phyloP scores from a whole-genome alignment of 2,329 filamentous ascomycete genomes.

The Venturiaceae sp. region DNA sequence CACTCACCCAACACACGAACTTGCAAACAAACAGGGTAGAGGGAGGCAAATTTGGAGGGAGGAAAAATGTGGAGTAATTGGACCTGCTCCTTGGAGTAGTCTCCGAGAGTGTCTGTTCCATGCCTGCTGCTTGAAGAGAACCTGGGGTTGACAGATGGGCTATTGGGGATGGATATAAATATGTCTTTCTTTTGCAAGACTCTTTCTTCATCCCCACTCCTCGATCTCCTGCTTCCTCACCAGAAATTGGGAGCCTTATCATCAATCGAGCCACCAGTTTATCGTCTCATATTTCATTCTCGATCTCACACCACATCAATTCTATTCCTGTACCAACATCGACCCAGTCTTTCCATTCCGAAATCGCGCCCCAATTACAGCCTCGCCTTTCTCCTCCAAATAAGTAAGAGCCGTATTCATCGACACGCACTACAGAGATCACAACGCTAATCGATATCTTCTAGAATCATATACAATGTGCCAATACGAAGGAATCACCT shows the following conservation, averaged over 20 bases:
- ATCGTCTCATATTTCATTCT: neutral
- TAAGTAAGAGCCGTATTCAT: too few species aligned
- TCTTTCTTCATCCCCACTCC: neutral
- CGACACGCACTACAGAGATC: too few species aligned
- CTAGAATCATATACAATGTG: slow-evolving; percentile 44
- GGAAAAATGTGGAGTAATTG: neutral
- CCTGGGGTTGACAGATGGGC: neutral
- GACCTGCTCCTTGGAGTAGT: neutral
- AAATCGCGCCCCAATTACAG: too few species aligned
- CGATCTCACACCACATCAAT: neutral
- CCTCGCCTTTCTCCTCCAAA: too few species aligned
- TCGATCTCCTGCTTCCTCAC: neutral
- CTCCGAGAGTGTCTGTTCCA: neutral
- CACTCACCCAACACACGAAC: neutral
- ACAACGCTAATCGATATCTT: neutral
- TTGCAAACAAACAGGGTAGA: neutral
- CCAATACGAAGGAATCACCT: slow-evolving; percentile 60
- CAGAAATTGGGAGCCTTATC: neutral
- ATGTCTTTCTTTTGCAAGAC: too few species aligned
- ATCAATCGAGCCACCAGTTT: neutral
- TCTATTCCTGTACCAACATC: neutral
- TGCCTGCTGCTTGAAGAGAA: neutral
- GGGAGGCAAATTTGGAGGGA: neutral
- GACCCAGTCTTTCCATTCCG: neutral
- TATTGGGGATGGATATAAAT: too few species aligned